Percentiles rank a stretch among this genome's conserved stretches.
phyloP scores from a whole-genome alignment of 1,284 basidiomycete species.

The Ustilago shanxiensis region DNA sequence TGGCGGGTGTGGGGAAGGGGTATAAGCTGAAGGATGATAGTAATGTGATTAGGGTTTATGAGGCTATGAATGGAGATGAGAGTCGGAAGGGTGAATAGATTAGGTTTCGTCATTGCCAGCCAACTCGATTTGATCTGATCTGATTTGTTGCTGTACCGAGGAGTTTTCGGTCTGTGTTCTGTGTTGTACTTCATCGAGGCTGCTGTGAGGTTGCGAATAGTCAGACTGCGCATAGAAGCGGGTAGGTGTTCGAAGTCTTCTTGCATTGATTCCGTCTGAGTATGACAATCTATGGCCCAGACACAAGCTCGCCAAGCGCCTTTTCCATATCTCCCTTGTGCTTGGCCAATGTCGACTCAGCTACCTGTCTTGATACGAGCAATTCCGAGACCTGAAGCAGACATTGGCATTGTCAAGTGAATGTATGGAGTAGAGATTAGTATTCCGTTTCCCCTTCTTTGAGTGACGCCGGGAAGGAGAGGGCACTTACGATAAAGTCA shows the following conservation, averaged over 20 bases:
- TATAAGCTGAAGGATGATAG: slow-evolving; percentile 26
- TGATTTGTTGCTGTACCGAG: too few relatives aligned
- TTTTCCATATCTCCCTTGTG: slow-evolving; percentile 51
- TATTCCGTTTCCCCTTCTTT: neutral
- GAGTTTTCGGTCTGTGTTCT: too few relatives aligned
- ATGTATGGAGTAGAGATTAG: neutral
- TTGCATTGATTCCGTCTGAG: neutral
- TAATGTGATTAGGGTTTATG: slow-evolving; percentile 33
- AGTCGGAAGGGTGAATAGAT: neutral
- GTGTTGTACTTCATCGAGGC: too few relatives aligned
- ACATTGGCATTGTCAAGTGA: too few relatives aligned
- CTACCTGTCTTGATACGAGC: slow-evolving; percentile 39
- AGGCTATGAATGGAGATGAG: slow-evolving; percentile 24
- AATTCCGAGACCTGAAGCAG: slow-evolving; percentile 36
- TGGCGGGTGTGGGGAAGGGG: slow-evolving; percentile 24
- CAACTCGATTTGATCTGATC: too few relatives aligned
- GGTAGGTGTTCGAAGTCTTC: neutral
- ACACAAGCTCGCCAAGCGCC: slow-evolving; percentile 39
- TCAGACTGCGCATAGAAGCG: neutral
- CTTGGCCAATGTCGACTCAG: slow-evolving; percentile 53
- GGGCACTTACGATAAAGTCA: slow-evolving; percentile 54
- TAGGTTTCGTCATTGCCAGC: too few relatives aligned
- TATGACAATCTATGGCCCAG: slow-evolving; percentile 15
- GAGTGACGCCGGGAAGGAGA: neutral
- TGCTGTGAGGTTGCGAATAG: neutral